phyloP scores from a whole-genome alignment of 179 eudicot species.

The Drosera spatulata region DNA sequence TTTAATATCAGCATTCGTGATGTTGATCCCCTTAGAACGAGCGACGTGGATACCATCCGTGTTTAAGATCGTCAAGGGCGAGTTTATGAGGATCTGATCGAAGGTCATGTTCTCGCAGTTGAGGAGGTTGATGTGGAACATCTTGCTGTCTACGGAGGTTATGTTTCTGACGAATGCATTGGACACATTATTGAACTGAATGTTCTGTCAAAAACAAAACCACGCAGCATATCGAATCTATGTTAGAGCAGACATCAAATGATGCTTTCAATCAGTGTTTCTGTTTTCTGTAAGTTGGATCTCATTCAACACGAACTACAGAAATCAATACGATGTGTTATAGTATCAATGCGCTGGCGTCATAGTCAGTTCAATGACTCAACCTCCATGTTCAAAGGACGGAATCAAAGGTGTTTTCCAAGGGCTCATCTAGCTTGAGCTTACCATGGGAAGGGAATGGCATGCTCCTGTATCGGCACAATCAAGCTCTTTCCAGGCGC shows the following conservation, averaged over 20 bases:
- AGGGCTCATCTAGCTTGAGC: neutral
- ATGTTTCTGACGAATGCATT: slow-evolving; percentile 19
- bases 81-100: slow-evolving; percentile 4
- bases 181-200: slow-evolving; percentile 16
- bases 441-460: slow-evolving; percentile 22
- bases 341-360: no score
- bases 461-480: slow-evolving; percentile 19
- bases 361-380: no score
- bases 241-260: neutral
- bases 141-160: slow-evolving; percentile 43
- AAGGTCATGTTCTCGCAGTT: slow-evolving; percentile 17
- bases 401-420: no score
- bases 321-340: no score
- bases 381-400: no score
- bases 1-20: slow-evolving; percentile 15
- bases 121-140: slow-evolving; percentile 25
- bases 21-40: slow-evolving; percentile 15
- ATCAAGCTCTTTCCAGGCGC: slow-evolving; percentile 26
- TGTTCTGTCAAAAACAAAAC: slow-evolving; percentile 2
- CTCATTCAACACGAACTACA: no score
- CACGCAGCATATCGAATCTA: neutral
- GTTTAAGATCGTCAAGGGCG: slow-evolving; percentile 34
- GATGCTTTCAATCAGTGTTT: neutral
- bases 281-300: neutral
- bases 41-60: slow-evolving; percentile 52